phyloP scores from a whole-genome alignment of 1,139 yeast species.

The Blastobotrys capitulatus region DNA sequence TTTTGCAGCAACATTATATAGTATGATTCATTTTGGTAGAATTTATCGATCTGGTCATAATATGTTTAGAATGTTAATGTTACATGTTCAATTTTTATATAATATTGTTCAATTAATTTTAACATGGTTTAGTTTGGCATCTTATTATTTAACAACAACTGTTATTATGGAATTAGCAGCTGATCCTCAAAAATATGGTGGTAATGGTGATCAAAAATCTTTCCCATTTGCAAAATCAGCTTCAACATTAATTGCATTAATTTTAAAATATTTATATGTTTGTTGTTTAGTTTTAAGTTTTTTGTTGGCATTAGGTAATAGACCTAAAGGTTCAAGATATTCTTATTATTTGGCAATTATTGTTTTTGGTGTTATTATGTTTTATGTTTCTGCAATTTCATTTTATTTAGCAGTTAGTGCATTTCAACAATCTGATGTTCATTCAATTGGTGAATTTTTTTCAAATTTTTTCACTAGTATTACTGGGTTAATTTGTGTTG shows the following conservation, averaged over 20 bases:
- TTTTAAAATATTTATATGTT: conserved; percentile 34
- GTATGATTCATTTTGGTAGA: conserved; percentile 65
- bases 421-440: conserved; percentile 24
- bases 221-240: conserved; percentile 31
- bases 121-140: conserved; percentile 79
- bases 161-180: conserved; percentile 40
- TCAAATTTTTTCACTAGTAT: conserved; percentile 33
- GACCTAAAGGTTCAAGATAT: conserved; percentile 37
- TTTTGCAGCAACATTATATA: conserved; percentile 87
- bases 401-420: conserved; percentile 37
- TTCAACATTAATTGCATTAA: conserved; percentile 32
- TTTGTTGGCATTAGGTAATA: conserved; percentile 39
- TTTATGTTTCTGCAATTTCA: conserved; percentile 36
- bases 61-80: conserved; percentile 57
- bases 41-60: conserved; percentile 80
- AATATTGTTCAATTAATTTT: conserved; percentile 62
- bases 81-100: conserved; percentile 73
- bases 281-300: conserved; percentile 36
- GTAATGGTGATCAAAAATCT: conserved; percentile 22
- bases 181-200: conserved; percentile 33
- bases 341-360: conserved; percentile 32
- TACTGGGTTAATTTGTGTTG: conserved; percentile 56
- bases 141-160: conserved; percentile 71
- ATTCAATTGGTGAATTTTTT: conserved; percentile 27
- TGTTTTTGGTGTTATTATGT: conserved; percentile 38